Conservation (phyloP, 164 flowering plant genomes). For the Piper longum region DNA sequence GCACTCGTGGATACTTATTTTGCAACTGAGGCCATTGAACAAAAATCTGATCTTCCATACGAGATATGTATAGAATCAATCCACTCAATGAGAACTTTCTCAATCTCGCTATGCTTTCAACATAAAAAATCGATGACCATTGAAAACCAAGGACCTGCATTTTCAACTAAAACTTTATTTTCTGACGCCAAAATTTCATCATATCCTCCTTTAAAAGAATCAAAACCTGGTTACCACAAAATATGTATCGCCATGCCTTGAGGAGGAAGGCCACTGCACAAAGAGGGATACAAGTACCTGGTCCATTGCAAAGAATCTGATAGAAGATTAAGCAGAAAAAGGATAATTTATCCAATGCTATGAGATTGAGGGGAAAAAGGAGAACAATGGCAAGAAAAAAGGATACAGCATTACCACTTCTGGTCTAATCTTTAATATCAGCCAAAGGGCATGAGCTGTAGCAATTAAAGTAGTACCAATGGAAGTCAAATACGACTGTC, state of each 20-base stretch:
- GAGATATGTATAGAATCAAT: conserved; percentile 62
- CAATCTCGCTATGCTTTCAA: conserved; percentile 94
- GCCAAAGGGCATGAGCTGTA: conserved; percentile 60
- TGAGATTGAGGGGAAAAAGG: background rate
- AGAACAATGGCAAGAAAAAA: background rate
- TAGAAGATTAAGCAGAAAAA: conserved; percentile 1
- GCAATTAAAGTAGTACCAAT: conserved; percentile 79
- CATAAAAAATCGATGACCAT: conserved; percentile 68
- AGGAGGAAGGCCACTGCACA: conserved; percentile 68
- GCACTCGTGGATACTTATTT: conserved; percentile 54
- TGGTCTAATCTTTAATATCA: conserved; percentile 67
- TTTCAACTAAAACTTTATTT: background rate
- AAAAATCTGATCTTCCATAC: conserved; percentile 73
- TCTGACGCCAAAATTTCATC: background rate
- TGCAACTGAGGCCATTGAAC: conserved; percentile 95
- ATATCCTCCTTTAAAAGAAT: no score
- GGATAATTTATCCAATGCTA: background rate
- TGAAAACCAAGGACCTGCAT: conserved; percentile 67
- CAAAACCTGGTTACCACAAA: background rate
- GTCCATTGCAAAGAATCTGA: conserved; percentile 94
- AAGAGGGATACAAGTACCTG: conserved; percentile 89
- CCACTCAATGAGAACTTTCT: conserved; percentile 79
- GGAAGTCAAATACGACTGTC: conserved; percentile 88
- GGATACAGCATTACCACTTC: conserved; percentile 56
- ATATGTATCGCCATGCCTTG: conserved; percentile 32